These are phyloP conservation scores for Litchi chinensis DNA, from an alignment of 345 rosid species.

Conservation along the genomic window DNA sequence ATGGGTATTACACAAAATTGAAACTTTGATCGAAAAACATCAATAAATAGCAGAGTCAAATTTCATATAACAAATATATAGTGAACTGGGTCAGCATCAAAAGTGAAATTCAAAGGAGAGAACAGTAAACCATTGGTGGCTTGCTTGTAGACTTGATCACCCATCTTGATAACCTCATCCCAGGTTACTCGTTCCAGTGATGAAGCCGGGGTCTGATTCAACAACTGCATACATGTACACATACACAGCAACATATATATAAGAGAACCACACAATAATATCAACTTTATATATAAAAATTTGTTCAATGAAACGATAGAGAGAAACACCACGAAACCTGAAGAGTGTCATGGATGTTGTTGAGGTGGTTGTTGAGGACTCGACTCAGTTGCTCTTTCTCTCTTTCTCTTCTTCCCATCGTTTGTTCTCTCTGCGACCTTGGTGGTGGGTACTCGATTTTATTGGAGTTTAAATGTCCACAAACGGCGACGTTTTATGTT, in stretches of 20 bases:
- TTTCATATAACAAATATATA: background rate
- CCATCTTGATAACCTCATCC: slow-evolving; percentile 77
- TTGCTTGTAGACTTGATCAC: slow-evolving; percentile 78
- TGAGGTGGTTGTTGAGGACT: slow-evolving; percentile 52
- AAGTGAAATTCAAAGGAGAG: background rate
- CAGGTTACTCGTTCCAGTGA: slow-evolving; percentile 59
- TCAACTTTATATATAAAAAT: too few species aligned
- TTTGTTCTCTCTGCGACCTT: slow-evolving; percentile 12
- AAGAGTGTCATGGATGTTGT: slow-evolving; percentile 71
- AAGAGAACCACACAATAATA: background rate
- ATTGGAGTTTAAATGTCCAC: too few species aligned
- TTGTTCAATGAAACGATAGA: too few species aligned
- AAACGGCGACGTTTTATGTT: too few species aligned
- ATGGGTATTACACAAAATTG: background rate
- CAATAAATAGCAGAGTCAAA: background rate
- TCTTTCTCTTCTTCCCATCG: slow-evolving; percentile 60
- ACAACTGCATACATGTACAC: slow-evolving; percentile 31
- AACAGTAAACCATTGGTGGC: slow-evolving; percentile 67
- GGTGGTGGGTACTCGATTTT: background rate
- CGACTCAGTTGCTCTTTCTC: slow-evolving; percentile 57
- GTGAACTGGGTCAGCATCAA: background rate
- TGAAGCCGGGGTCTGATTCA: slow-evolving; percentile 54
- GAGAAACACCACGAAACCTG: too few species aligned
- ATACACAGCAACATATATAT: background rate
- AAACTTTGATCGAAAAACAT: background rate